Evolutionary conservation across 345 rosid genomes (phyloP), one percentile per base, ranked within the genome.

Genomic region (Citropsis articulata): DNA sequence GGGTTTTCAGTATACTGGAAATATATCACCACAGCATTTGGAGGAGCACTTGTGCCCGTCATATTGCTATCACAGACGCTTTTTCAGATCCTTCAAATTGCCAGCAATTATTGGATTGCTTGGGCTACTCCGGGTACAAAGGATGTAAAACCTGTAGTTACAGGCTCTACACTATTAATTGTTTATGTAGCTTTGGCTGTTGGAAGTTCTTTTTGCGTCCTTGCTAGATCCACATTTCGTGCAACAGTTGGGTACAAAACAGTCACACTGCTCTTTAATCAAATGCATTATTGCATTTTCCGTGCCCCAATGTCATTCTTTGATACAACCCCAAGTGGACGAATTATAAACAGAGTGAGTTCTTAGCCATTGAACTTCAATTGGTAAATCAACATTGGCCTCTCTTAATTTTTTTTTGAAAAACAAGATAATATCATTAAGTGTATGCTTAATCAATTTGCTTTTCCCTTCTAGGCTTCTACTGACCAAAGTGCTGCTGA

Each of bases 61-160:
- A 88, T 90, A 81, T 72, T 94, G 72, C 67, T 91, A 6, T 87
- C 86, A 7, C 91, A 88, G 19, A 77, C 84, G 75, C 70, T 88
- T 53, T 91, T 89, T 81, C 91, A 89, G 83, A 31, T 84, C 48
- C 89, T 90, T 75, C 87, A 86, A 78, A 88, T 93, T 35, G 88
- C 88, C 30, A 89, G 93, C 92, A 91, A 90, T 78, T 91, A 89
- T 79, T 92, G 97, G 98, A 92, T 92, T 90, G 87, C 97, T 21
- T 89, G 88, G 91, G 93, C 86, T 73, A 85, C 89, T 77, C 92
- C 91, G 0, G 87, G 82, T 24, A 81, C 94, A 6, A 82, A 85
- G 70, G 92, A 85, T 71, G 78, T 68, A 13, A 86, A 90, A 66
- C 89, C 91, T 69, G 53, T 72, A 19, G 91, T 88, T 60, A 45